These are phyloP conservation scores for Phialophora macrospora DNA, from an alignment of 2,329 filamentous ascomycete genomes.

Conservation along the genomic window DNA sequence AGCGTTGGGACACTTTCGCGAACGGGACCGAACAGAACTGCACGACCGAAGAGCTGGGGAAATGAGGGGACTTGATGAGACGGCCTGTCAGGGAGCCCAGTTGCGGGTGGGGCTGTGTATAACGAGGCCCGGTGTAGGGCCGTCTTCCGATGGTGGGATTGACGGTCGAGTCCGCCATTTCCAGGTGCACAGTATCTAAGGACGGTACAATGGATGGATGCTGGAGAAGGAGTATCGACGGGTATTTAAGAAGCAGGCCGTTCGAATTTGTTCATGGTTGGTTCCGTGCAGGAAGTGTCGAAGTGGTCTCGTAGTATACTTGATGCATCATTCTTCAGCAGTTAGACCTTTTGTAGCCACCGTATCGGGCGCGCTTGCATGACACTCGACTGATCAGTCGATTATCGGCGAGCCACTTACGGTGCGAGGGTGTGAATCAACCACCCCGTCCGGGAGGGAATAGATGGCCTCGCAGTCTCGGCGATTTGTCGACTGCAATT, in stretches of 20 bases:
- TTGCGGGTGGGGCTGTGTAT: slow-evolving; percentile 19
- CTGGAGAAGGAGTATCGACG: not conserved
- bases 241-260: not conserved
- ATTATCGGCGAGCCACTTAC: not conserved
- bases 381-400: not conserved
- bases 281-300: not conserved
- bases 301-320: not conserved
- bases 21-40: slow-evolving; percentile 29
- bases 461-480: not conserved
- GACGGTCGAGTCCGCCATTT: not conserved
- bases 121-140: slow-evolving; percentile 19
- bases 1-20: slow-evolving; percentile 23
- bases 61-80: slow-evolving; percentile 15
- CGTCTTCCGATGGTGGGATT: not conserved
- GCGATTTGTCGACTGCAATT: not conserved
- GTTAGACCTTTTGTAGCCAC: not conserved
- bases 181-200: not conserved
- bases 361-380: not conserved
- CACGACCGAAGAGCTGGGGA: slow-evolving; percentile 7
- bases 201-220: not conserved
- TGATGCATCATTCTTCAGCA: not conserved
- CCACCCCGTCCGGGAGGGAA: not conserved
- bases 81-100: slow-evolving; percentile 26
- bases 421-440: not conserved
- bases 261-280: not conserved